A percentile compares a stretch with the other conserved stretches of the same genome.
Evolutionary conservation across 1,284 basidiomycete species (phyloP).

Genomic region (Austroboletus rostrupii): DNA sequence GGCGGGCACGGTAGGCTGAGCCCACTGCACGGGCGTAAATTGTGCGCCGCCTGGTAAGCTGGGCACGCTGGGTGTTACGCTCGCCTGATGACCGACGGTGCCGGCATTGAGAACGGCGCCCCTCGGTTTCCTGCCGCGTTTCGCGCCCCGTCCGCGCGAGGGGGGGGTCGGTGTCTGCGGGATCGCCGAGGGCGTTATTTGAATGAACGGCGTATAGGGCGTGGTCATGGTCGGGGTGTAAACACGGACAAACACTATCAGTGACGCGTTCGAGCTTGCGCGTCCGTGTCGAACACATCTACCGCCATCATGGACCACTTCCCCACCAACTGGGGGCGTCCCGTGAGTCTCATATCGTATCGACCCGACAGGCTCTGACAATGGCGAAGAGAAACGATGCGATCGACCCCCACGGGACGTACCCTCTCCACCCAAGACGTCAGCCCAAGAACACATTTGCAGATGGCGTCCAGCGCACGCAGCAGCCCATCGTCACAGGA

Average conservation of each 20-base stretch:
- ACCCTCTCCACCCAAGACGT: conserved; percentile 61
- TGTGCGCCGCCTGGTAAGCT: conserved; percentile 15
- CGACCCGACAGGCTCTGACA: not conserved
- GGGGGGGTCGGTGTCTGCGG: conserved; percentile 28
- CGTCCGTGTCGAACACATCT: conserved; percentile 19
- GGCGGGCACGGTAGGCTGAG: conserved; percentile 21
- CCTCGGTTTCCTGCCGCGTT: conserved; percentile 58
- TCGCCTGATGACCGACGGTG: conserved; percentile 15
- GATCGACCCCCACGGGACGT: conserved; percentile 69
- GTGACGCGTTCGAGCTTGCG: conserved; percentile 23
- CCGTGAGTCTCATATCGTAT: conserved; percentile 42
- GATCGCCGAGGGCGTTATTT: conserved; percentile 21
- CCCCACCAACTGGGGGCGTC: conserved; percentile 76
- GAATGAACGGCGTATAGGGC: conserved; percentile 30
- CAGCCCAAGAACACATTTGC: conserved; percentile 52
- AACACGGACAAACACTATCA: conserved; percentile 21
- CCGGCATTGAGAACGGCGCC: conserved; percentile 33
- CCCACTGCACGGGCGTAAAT: conserved; percentile 43
- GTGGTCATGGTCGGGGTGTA: conserved; percentile 21
- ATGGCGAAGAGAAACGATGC: conserved; percentile 63
- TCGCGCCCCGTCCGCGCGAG: conserved; percentile 47
- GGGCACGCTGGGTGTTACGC: not conserved
- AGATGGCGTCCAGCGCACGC: conserved; percentile 69
- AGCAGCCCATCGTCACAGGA: conserved; percentile 94
- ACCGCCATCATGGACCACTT: conserved; percentile 66